Conservation (phyloP, 2,329 filamentous ascomycete genomes). For the Fusarium humuli region DNA sequence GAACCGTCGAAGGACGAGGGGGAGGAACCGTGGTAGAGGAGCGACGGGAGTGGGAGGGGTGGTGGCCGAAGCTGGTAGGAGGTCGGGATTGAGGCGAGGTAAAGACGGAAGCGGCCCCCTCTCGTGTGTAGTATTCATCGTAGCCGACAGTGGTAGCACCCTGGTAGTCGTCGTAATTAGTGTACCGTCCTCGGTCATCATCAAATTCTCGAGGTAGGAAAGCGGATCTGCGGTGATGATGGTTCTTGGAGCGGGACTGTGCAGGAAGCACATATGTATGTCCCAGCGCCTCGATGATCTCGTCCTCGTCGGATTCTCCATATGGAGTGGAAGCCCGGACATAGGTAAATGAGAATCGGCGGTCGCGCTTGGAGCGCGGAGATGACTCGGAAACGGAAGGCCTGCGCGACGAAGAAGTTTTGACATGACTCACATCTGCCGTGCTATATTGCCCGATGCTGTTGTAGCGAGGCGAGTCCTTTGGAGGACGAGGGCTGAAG, state of each 20-base stretch:
- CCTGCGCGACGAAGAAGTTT: conserved; percentile 61
- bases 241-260: conserved; percentile 56
- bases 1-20: conserved; percentile 64
- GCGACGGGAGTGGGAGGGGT: conserved; percentile 60
- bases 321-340: conserved; percentile 68
- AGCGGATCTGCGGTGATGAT: conserved; percentile 51
- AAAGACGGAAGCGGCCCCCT: conserved; percentile 49
- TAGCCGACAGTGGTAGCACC: conserved; percentile 50
- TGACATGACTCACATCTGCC: conserved; percentile 71
- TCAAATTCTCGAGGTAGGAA: conserved; percentile 55
- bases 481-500: conserved; percentile 59
- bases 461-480: conserved; percentile 71
- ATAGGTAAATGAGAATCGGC: conserved; percentile 68
- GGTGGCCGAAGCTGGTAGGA: conserved; percentile 58
- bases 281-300: conserved; percentile 66
- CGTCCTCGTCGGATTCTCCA: conserved; percentile 75
- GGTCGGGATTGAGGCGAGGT: conserved; percentile 57
- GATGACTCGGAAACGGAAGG: conserved; percentile 51
- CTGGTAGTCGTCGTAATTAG: conserved; percentile 70
- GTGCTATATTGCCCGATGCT: conserved; percentile 73
- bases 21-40: conserved; percentile 63
- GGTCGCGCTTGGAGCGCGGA: conserved; percentile 60
- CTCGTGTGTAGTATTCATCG: conserved; percentile 53
- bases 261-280: conserved; percentile 65
- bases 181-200: conserved; percentile 66